Base-by-base conservation (phyloP, 495 filamentous ascomycete species). In the Baudoinia panamericana region DNA sequence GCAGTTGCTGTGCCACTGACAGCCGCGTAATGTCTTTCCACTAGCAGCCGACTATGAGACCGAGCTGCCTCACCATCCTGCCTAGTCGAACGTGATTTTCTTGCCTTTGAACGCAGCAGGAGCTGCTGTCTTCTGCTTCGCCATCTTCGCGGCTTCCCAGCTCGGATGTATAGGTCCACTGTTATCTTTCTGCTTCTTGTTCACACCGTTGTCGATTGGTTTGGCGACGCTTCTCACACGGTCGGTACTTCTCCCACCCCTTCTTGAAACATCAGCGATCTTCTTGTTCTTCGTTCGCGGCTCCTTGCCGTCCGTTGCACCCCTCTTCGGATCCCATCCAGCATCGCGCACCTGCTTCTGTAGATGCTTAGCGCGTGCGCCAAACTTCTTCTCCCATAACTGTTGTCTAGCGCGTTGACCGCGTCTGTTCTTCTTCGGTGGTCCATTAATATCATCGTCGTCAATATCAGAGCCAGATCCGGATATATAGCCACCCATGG, bases 21-120 rank as follows among this genome's bases (percentile, higher is more conserved):
- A n/a, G n/a, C n/a, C n/a, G n/a, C n/a, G n/a, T n/a, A n/a, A n/a
- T n/a, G n/a, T n/a, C n/a, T n/a, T n/a, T n/a, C n/a, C n/a, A n/a
- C n/a, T n/a, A n/a, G n/a, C n/a, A n/a, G n/a, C n/a, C n/a, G 31
- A 8, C 31, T 9, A 9, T 34, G 11, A 9, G 9, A 8, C 8
- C 8, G 8, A 17, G 8, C 16, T 25, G 6, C 2, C 5, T 9
- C 10, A 34, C 9, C 15, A 12, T 59, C 52, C n/a, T n/a, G n/a
- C n/a, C n/a, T n/a, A 95, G 61, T 93, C 84, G 65, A 97, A 97
- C 0, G 73, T 71, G 36, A 93, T 75, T 68, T 94, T 96, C 70
- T 79, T 90, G 30, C 90, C 92, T 56, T 79, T 59, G 50, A 90
- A 93, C 18, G 46, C 46, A 18, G 41, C 39, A 7, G 70, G 64